Percentiles rank a stretch among this genome's conserved stretches.
These are phyloP conservation scores for Acacia pycnantha DNA, from an alignment of 331 rosid species.

Conservation along the genomic window DNA sequence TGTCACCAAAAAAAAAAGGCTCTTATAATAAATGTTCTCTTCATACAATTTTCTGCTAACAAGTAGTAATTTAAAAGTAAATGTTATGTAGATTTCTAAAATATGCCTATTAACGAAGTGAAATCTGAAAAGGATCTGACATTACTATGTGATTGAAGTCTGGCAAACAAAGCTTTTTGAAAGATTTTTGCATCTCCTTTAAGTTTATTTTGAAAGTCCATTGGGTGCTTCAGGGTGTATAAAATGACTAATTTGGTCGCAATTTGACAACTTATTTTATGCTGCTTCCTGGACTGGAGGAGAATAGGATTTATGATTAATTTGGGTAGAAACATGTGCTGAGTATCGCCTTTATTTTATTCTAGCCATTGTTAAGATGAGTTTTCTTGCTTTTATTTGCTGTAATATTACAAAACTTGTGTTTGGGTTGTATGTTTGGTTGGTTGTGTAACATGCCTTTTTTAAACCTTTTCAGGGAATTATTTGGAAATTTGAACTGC, in stretches of 20 bases:
- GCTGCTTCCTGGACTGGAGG: not conserved
- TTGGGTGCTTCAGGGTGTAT: not conserved
- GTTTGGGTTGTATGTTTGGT: not conserved
- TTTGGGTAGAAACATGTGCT: not conserved
- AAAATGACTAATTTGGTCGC: not conserved
- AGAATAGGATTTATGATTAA: not conserved
- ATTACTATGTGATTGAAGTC: not conserved
- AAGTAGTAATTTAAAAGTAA: not conserved
- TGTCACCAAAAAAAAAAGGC: not conserved
- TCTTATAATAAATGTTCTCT: not conserved
- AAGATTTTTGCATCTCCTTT: not conserved
- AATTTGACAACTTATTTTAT: not conserved
- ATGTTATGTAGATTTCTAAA: no score
- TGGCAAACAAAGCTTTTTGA: not conserved
- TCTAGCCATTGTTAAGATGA: not conserved
- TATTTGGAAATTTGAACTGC: constrained; percentile 83
- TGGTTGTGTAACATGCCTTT: constrained; percentile 5
- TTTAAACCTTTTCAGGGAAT: constrained; percentile 66
- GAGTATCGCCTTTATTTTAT: not conserved
- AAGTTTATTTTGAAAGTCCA: not conserved
- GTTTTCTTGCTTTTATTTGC: not conserved
- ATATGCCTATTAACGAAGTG: not conserved
- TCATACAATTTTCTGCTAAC: not conserved
- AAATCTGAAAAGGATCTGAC: not conserved
- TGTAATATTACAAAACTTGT: not conserved